Conservation (phyloP, 345 rosid genomes). For the Draba incana region DNA sequence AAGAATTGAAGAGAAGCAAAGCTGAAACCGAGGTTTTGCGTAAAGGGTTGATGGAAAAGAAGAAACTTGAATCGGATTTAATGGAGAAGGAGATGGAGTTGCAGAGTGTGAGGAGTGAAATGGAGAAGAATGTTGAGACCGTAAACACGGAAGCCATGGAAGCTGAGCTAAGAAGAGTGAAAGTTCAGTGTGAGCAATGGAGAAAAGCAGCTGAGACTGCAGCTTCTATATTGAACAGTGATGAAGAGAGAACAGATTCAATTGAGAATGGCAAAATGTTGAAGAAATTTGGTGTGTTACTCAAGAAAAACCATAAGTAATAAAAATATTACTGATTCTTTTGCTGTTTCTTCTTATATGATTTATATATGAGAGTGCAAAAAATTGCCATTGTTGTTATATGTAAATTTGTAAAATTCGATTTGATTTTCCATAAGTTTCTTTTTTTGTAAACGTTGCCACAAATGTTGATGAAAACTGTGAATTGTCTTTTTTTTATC, state of each 20-base stretch:
- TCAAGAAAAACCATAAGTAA: constrained; percentile 85
- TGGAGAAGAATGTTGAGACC: constrained; percentile 55
- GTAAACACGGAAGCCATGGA: constrained; percentile 53
- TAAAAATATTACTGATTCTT: not conserved
- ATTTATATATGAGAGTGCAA: constrained; percentile 2
- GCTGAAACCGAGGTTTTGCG: constrained; percentile 54
- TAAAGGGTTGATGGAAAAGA: constrained; percentile 15
- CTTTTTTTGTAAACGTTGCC: constrained; percentile 14
- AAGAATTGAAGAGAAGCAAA: constrained; percentile 55
- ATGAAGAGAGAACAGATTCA: constrained; percentile 59
- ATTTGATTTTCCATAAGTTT: constrained; percentile 29
- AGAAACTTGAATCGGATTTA: constrained; percentile 57
- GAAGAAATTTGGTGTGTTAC: constrained; percentile 86
- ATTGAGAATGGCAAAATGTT: constrained; percentile 67
- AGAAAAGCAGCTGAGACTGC: constrained; percentile 98
- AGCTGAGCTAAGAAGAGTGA: constrained; percentile 77
- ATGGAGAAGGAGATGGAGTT: constrained; percentile 58
- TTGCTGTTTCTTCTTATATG: constrained; percentile 2
- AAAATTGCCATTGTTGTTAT: constrained; percentile 4
- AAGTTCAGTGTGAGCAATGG: constrained; percentile 95
- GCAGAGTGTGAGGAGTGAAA: constrained; percentile 55
- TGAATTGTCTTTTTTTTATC: no score
- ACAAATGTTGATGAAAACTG: constrained; percentile 14
- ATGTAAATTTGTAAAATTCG: constrained; percentile 35
- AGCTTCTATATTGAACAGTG: constrained; percentile 75